These are phyloP conservation scores for Thymus mandschuricus DNA, from an alignment of 257 asterid species.

Conservation along the genomic window DNA sequence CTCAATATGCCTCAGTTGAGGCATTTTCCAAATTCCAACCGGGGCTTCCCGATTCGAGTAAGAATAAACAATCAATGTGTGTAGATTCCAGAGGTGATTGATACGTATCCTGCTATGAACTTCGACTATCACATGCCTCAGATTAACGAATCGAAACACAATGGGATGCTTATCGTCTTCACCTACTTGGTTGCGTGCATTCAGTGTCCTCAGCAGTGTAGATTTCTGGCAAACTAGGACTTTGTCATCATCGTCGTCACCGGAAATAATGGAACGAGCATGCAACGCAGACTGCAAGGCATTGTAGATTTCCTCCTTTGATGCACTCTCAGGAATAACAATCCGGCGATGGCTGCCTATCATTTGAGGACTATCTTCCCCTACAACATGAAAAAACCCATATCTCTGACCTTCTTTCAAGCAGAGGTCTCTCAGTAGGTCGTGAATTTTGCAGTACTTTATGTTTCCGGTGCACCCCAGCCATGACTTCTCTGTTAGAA, in stretches of 20 bases:
- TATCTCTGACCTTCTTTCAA: neutral
- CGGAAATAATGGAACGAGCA: neutral
- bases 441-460: neutral
- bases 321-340: neutral
- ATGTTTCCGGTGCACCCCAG: too few relatives aligned
- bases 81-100: conserved; percentile 16
- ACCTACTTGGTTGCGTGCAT: neutral
- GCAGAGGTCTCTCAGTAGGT: neutral
- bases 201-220: neutral
- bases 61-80: neutral
- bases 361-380: neutral
- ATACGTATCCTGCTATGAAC: neutral
- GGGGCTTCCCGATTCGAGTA: neutral
- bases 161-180: neutral
- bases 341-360: neutral
- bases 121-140: neutral
- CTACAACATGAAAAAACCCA: neutral
- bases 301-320: neutral
- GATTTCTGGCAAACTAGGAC: neutral
- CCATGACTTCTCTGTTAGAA: too few relatives aligned
- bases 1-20: conserved; percentile 7
- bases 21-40: neutral
- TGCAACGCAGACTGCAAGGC: neutral
- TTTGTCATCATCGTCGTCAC: neutral
- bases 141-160: neutral